Conservation (phyloP, 108 stramenopile genomes). For the Nitzschia palea region DNA sequence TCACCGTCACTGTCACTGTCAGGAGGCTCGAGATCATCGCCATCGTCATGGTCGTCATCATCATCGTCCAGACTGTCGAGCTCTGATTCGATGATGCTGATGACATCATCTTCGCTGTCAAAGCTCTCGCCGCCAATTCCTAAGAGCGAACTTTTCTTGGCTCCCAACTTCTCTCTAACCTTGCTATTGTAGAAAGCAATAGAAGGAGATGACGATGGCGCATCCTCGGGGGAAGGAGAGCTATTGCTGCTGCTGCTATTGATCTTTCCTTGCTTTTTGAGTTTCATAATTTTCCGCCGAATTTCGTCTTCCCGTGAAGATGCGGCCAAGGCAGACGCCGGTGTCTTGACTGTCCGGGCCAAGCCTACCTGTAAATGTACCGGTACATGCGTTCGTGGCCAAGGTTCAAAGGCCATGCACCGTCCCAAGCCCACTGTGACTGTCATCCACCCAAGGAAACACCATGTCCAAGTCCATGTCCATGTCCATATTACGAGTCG, state of each 20-base stretch:
- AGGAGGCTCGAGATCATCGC: too few species aligned
- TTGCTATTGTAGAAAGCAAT: slow-evolving; percentile 26
- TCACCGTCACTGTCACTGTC: too few species aligned
- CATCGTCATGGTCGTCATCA: too few species aligned
- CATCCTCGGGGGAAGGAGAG: neutral
- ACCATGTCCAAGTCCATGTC: too few species aligned
- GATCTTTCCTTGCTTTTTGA: slow-evolving; percentile 60
- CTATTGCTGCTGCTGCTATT: slow-evolving; percentile 24
- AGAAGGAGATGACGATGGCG: neutral
- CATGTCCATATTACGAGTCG: too few species aligned
- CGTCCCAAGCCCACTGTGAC: too few species aligned
- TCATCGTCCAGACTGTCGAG: slow-evolving; percentile 23
- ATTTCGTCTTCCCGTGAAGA: slow-evolving; percentile 63
- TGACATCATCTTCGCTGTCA: slow-evolving; percentile 32
- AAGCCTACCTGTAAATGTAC: too few species aligned
- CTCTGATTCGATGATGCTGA: slow-evolving; percentile 1
- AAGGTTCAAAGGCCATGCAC: too few species aligned
- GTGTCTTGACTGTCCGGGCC: too few species aligned
- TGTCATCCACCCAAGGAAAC: too few species aligned
- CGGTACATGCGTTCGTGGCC: too few species aligned
- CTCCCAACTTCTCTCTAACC: slow-evolving; percentile 34
- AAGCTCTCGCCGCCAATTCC: slow-evolving; percentile 40
- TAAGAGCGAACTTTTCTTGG: slow-evolving; percentile 24
- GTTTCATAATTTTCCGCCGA: slow-evolving; percentile 59
- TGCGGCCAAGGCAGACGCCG: too few species aligned